Evolutionary conservation across 441 rosid genomes (phyloP).

Genomic region (Brassica balearica): DNA sequence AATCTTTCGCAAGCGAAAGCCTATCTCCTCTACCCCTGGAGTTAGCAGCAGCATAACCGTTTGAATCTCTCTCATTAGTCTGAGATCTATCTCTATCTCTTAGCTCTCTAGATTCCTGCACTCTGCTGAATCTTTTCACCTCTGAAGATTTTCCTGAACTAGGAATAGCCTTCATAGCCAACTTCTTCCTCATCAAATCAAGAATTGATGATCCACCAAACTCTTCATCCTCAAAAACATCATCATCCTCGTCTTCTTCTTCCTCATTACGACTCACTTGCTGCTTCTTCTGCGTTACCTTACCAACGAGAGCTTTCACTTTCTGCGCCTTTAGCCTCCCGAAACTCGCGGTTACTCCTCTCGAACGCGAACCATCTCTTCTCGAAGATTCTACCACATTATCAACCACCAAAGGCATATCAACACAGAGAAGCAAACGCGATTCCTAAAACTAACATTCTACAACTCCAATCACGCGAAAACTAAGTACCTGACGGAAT

Average conservation of each 20-base stretch:
- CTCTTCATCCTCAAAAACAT: slow-evolving; percentile 23
- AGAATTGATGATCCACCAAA: slow-evolving; percentile 43
- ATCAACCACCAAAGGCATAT: slow-evolving; percentile 18
- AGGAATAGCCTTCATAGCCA: slow-evolving; percentile 34
- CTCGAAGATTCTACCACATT: slow-evolving; percentile 34
- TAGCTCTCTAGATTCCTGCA: slow-evolving; percentile 34
- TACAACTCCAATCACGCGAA: not conserved
- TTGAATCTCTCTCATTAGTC: slow-evolving; percentile 37
- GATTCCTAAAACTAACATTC: not conserved
- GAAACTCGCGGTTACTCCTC: slow-evolving; percentile 47
- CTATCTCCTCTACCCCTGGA: slow-evolving; percentile 65
- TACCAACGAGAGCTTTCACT: slow-evolving; percentile 62
- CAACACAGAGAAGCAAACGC: slow-evolving; percentile 8
- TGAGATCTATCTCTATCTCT: slow-evolving; percentile 29
- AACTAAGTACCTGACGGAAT: slow-evolving; percentile 40
- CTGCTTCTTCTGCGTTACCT: slow-evolving; percentile 49
- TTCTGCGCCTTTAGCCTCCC: slow-evolving; percentile 68
- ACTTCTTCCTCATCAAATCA: slow-evolving; percentile 42
- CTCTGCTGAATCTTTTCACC: slow-evolving; percentile 22
- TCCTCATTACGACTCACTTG: slow-evolving; percentile 19
- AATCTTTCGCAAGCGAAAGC: slow-evolving; percentile 31
- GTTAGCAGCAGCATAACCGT: slow-evolving; percentile 49
- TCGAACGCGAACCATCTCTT: slow-evolving; percentile 41
- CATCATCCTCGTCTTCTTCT: slow-evolving; percentile 38
- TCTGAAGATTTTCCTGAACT: slow-evolving; percentile 39